Evolutionary conservation across 176 grass and related monocot genomes (phyloP).

Genomic region (Carex cristatella): DNA sequence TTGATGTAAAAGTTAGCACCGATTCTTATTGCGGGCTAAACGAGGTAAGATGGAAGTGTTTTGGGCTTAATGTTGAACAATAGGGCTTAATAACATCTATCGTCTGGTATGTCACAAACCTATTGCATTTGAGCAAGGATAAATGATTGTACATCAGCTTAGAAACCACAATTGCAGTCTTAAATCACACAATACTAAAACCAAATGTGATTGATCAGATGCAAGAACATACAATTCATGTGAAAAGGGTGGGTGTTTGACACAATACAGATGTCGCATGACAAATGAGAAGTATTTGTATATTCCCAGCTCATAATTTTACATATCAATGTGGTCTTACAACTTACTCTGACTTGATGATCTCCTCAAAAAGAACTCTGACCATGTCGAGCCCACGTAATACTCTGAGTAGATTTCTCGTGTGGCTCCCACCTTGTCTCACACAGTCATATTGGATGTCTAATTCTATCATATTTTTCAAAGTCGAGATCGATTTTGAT

Average conservation of each 20-base stretch:
- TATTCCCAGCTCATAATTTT: neutral
- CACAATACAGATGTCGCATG: neutral
- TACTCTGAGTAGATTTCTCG: constrained; percentile 82
- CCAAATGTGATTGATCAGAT: neutral
- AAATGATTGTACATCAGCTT: neutral
- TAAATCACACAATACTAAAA: neutral
- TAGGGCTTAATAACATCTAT: neutral
- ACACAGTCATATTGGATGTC: constrained; percentile 56
- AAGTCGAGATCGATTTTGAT: constrained; percentile 62
- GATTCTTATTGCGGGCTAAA: neutral
- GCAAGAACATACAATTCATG: neutral
- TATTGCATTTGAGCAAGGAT: neutral
- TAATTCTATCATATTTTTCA: constrained; percentile 66
- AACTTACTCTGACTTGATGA: constrained; percentile 58
- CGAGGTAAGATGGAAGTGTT: neutral
- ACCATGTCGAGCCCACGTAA: constrained; percentile 88
- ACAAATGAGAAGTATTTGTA: neutral
- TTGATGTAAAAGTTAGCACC: neutral
- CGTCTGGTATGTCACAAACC: neutral
- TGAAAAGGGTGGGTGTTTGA: neutral
- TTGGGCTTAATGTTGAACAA: neutral
- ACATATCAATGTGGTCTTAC: neutral
- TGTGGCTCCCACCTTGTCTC: constrained; percentile 55
- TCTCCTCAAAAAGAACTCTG: constrained; percentile 83
- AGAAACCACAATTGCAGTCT: neutral